Evolutionary conservation across 371 early-diverging fungal species (phyloP), one percentile per base, ranked within the genome.

Genomic region (Mortierella sp.): DNA sequence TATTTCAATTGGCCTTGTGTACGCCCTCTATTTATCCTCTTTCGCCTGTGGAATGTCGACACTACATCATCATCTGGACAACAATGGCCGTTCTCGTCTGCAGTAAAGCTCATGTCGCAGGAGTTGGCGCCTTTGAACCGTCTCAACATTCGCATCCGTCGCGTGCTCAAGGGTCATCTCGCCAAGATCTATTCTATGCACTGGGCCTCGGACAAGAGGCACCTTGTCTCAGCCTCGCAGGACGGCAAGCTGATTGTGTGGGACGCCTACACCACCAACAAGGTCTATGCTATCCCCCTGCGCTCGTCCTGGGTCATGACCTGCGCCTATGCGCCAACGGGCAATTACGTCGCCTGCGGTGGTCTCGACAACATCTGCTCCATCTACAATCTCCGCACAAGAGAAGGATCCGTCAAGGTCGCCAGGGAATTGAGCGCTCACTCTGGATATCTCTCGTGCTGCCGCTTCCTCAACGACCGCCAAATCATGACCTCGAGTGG

Each of bases 271-370:
- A 95, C 97, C 50, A 97, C 99, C 74, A 98, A 99, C 93, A 99
- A 99, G 90, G 93, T 98, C 54, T 96, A 97, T 85, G 99, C 99
- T 46, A 98, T 99, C 86, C 98, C 99, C 24, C 89, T 99, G 72
- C 95, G 97, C 37, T 98, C 99, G 0, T 97, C 98, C 11, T 99
- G 99, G 99, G 99, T 99, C 74, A 99, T 99, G 99, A 98, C 99
- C 46, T 98, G 98, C 84, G 99, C 99, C 0, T 99, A 98, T 86
- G 96, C 98, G 26, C 99, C 99, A 8, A 96, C 97, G n/a, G 98
- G 99, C 24, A 95, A 95, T 88, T 96, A 95, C 88, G 99, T 99
- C n/a, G 99, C 99, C 59, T 99, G 98, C 86, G 99, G 99, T 82
- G 99, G 99, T 85, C 93, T 99, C 50, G 99, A 99, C 90, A 99